These are phyloP conservation scores for Cicer arietinum DNA, from an alignment of 306 rosid genomes.

Conservation along the genomic window DNA sequence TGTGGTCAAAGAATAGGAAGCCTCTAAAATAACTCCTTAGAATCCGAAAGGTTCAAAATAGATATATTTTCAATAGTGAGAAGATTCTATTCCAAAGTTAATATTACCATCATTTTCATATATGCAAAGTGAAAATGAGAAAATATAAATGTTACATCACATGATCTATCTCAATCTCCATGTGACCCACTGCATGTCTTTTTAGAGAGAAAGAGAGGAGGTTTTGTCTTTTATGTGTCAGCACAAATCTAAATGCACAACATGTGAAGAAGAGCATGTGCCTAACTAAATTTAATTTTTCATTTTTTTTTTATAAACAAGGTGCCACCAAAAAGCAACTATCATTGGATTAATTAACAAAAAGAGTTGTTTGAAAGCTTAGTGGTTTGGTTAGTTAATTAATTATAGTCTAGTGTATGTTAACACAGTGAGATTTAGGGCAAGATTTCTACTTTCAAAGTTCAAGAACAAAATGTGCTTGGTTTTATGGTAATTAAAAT, in stretches of 20 bases:
- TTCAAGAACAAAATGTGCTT: background rate
- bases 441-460: constrained; percentile 27
- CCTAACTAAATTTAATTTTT: constrained; percentile 28
- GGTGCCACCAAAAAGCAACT: constrained; percentile 44
- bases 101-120: constrained; percentile 47
- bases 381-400: constrained; percentile 13
- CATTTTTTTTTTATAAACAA: background rate
- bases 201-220: constrained; percentile 42
- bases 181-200: constrained; percentile 60
- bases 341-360: constrained; percentile 40
- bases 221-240: constrained; percentile 57
- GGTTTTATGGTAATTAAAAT: no score
- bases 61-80: constrained; percentile 47
- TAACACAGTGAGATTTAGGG: constrained; percentile 23
- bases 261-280: constrained; percentile 56
- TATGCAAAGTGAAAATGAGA: constrained; percentile 46
- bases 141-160: constrained; percentile 51
- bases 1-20: constrained; percentile 49
- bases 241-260: constrained; percentile 62
- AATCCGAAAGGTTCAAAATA: constrained; percentile 49
- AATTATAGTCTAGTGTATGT: background rate
- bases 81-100: constrained; percentile 62
- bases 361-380: constrained; percentile 42
- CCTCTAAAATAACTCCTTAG: constrained; percentile 44
- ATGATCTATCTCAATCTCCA: constrained; percentile 61